phyloP scores from a whole-genome alignment of 495 filamentous ascomycete genomes.

The Hypoxylon perforatum region DNA sequence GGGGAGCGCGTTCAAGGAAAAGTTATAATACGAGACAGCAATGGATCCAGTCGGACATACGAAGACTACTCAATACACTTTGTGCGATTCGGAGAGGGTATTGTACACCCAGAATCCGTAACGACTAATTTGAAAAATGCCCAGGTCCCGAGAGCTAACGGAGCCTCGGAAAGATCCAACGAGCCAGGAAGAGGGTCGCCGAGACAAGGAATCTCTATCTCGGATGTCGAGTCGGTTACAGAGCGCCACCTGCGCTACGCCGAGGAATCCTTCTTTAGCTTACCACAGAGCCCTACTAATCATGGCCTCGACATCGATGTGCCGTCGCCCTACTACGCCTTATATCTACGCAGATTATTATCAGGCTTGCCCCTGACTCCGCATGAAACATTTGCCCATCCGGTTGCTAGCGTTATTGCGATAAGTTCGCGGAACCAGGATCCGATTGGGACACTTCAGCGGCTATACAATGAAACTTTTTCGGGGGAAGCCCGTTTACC shows the following conservation, averaged over 20 bases:
- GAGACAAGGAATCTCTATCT: conserved; percentile 35
- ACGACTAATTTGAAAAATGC: conserved; percentile 49
- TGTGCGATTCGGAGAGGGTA: conserved; percentile 70
- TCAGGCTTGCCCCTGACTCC: conserved; percentile 79
- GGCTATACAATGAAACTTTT: conserved; percentile 81
- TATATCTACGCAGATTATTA: conserved; percentile 85
- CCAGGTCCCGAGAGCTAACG: conserved; percentile 41
- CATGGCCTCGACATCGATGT: conserved; percentile 52
- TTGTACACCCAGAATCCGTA: conserved; percentile 61
- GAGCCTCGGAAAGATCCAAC: conserved; percentile 26
- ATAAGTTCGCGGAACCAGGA: conserved; percentile 86
- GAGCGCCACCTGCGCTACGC: conserved; percentile 64
- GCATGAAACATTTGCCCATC: conserved; percentile 94
- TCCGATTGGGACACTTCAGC: conserved; percentile 85
- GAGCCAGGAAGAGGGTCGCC: conserved; percentile 26
- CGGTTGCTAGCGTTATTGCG: conserved; percentile 94
- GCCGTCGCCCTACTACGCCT: conserved; percentile 74
- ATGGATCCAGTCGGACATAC: conserved; percentile 81
- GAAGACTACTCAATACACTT: conserved; percentile 94
- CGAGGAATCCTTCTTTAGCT: conserved; percentile 58
- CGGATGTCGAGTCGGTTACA: conserved; percentile 62
- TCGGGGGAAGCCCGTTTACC: conserved; percentile 75
- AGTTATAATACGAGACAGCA: conserved; percentile 88
- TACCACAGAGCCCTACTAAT: conserved; percentile 52
- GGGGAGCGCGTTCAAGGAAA: conserved; percentile 90